phyloP scores from a whole-genome alignment of 164 flowering plant species.

The Pachysandra terminalis region DNA sequence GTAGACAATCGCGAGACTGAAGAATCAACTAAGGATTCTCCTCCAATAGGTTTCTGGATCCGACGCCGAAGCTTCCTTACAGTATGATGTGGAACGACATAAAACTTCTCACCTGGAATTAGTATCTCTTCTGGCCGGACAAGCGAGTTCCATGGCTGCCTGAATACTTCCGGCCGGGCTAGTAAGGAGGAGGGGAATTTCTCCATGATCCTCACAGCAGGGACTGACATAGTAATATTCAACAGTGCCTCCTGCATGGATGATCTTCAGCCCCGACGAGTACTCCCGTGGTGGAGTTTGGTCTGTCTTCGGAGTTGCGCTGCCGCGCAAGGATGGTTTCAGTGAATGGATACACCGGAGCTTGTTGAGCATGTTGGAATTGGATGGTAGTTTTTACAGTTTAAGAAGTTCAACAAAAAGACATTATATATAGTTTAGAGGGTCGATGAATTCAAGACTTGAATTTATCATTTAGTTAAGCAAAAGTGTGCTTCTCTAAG shows the following conservation, averaged over 20 bases:
- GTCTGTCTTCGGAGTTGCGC: not conserved
- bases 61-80: slow-evolving; percentile 37
- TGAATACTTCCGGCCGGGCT: slow-evolving; percentile 42
- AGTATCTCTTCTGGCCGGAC: slow-evolving; percentile 42
- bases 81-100: slow-evolving; percentile 34
- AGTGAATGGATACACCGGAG: no score
- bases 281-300: not conserved
- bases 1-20: not conserved
- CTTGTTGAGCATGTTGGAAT: no score
- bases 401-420: no score
- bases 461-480: no score
- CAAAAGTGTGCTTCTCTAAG: no score
- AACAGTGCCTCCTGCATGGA: slow-evolving; percentile 42
- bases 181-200: slow-evolving; percentile 40
- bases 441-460: slow-evolving; percentile 5
- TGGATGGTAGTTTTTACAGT: no score
- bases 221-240: slow-evolving; percentile 48
- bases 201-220: slow-evolving; percentile 42
- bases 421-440: no score
- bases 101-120: slow-evolving; percentile 38
- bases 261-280: slow-evolving; percentile 32
- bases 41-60: slow-evolving; percentile 9
- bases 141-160: slow-evolving; percentile 45
- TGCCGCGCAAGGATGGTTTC: no score
- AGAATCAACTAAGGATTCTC: not conserved